Evolutionary conservation across 371 early-diverging fungal species (phyloP).

Genomic region (Thermomucor indicae-seudaticae): DNA sequence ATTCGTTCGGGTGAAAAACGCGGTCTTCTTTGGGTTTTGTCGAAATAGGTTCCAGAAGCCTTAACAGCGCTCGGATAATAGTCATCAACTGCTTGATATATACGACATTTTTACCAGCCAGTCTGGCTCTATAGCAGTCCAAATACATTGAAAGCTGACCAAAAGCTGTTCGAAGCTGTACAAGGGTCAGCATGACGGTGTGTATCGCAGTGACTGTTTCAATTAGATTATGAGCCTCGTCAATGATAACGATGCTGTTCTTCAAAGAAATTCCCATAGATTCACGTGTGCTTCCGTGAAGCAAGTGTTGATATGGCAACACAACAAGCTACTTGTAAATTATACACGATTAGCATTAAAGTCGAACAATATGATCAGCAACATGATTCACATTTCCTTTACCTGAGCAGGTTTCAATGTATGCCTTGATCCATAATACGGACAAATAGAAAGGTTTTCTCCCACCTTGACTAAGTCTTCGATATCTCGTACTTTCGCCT

Average conservation of each 20-base stretch:
- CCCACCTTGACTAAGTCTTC: conserved; percentile 82
- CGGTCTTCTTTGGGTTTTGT: conserved; percentile 17
- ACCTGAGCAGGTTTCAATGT: conserved; percentile 59
- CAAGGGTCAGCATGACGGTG: conserved; percentile 42
- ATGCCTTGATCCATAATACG: conserved; percentile 88
- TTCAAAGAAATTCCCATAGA: conserved; percentile 72
- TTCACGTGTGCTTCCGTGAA: conserved; percentile 72
- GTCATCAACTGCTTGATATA: conserved; percentile 70
- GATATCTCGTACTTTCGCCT: conserved; percentile 70
- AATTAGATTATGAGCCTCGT: conserved; percentile 89
- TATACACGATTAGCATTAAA: neutral
- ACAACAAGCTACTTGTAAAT: conserved; percentile 56
- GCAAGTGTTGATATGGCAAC: conserved; percentile 83
- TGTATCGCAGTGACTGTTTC: conserved; percentile 68
- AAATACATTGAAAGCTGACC: conserved; percentile 66
- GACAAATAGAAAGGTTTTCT: conserved; percentile 61
- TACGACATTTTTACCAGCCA: conserved; percentile 70
- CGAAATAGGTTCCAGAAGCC: conserved; percentile 21
- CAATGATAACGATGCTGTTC: conserved; percentile 77
- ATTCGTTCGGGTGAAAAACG: conserved; percentile 66
- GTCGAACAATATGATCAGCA: neutral
- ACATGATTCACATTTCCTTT: neutral
- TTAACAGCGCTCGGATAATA: conserved; percentile 37
- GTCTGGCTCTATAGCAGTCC: conserved; percentile 60
- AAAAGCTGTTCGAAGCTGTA: conserved; percentile 47